phyloP scores from a whole-genome alignment of 352 stramenopile species.

The Globisporangium nagaii region DNA sequence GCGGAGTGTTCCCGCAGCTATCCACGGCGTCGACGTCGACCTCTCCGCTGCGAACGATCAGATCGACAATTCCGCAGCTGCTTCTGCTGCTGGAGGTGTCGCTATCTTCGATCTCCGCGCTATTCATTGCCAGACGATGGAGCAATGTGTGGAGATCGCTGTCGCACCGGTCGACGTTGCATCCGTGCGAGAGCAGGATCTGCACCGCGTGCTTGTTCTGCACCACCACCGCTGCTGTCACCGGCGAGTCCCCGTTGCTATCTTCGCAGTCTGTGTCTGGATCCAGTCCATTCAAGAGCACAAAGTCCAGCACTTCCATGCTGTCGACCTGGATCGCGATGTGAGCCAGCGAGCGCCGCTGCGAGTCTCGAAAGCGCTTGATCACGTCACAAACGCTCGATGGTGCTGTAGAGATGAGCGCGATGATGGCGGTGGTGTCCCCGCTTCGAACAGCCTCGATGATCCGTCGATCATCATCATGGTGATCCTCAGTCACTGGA shows the following conservation, averaged over 20 bases:
- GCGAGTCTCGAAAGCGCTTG: slow-evolving; percentile 11
- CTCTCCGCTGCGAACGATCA: background rate
- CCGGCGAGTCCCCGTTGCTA: slow-evolving; percentile 9
- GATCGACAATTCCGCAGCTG: background rate
- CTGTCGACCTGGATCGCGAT: slow-evolving; percentile 16
- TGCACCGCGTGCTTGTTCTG: slow-evolving; percentile 1
- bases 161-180: slow-evolving; percentile 19
- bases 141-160: slow-evolving; percentile 10
- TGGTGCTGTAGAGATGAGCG: background rate
- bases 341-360: slow-evolving; percentile 22
- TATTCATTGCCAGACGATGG: slow-evolving; percentile 2
- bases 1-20: slow-evolving; percentile 24
- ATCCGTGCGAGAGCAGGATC: slow-evolving; percentile 23
- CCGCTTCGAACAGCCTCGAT: background rate
- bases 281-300: slow-evolving; percentile 4
- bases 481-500: no score
- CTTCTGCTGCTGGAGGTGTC: no score
- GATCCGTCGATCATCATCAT: background rate
- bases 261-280: slow-evolving; percentile 4
- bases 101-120: background rate
- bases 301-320: slow-evolving; percentile 15
- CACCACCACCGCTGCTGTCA: slow-evolving; percentile 8
- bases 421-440: background rate
- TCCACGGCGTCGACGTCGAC: slow-evolving; percentile 21
- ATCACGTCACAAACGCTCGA: slow-evolving; percentile 4